Evolutionary conservation across 106 monocot species (phyloP), one percentile per base, ranked within the genome.

Genomic region (Hemerocallis citrina): DNA sequence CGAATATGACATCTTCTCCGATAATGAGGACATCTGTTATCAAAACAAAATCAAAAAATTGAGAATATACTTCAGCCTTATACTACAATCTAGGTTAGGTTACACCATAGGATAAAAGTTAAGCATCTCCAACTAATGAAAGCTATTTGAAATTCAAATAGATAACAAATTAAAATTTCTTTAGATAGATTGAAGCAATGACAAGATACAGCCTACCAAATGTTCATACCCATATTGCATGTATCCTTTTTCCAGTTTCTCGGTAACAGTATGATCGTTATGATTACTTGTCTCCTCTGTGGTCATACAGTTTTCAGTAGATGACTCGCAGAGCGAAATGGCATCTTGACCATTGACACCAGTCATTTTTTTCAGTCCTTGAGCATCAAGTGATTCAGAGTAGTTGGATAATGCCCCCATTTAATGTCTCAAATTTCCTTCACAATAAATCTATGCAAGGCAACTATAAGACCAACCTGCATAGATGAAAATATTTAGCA

Each of bases 21-120:
- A 37, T 85, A 85, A 66, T 85, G 85, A 41, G 64, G 19, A 70
- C 85, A 85, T 19, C 85, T 85, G 66, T 25, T 12, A 83, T n/a
- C n/a, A n/a, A n/a, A n/a, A n/a, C n/a, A n/a, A n/a, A n/a, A n/a
- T n/a, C n/a, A n/a, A n/a, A n/a, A n/a, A n/a, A n/a, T n/a, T n/a
- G n/a, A n/a, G n/a, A n/a, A n/a, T n/a, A n/a, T n/a, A n/a, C n/a
- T n/a, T n/a, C n/a, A n/a, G n/a, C n/a, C n/a, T n/a, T n/a, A n/a
- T n/a, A n/a, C n/a, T n/a, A n/a, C n/a, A n/a, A n/a, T n/a, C n/a
- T n/a, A n/a, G n/a, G n/a, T n/a, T n/a, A n/a, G n/a, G n/a, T n/a
- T n/a, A n/a, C n/a, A n/a, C n/a, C n/a, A n/a, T n/a, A n/a, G n/a
- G n/a, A n/a, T n/a, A n/a, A n/a, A n/a, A n/a, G n/a, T n/a, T n/a